Percentiles rank a stretch among this genome's conserved stretches.
These are phyloP conservation scores for Cucurbitaria berberidis DNA, from an alignment of 2,329 filamentous ascomycete species.

Conservation along the genomic window DNA sequence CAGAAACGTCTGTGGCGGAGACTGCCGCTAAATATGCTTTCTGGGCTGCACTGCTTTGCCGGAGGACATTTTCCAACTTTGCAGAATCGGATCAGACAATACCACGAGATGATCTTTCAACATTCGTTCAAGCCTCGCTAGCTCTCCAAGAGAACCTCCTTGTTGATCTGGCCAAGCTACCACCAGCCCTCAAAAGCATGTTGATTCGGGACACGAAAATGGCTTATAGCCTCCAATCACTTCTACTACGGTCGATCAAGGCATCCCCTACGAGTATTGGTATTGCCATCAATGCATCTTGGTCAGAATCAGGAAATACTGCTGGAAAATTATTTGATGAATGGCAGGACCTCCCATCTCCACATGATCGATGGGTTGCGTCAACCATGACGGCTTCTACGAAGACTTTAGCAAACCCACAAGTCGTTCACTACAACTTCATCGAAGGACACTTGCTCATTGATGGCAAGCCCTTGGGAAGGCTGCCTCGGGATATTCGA, in stretches of 20 bases:
- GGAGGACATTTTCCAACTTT: conserved; percentile 53
- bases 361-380: conserved; percentile 41
- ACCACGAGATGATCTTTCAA: conserved; percentile 17
- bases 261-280: conserved; percentile 34
- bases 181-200: conserved; percentile 36
- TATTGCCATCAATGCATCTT: conserved; percentile 49
- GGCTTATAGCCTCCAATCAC: conserved; percentile 44
- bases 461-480: conserved; percentile 56
- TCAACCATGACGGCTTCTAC: conserved; percentile 31
- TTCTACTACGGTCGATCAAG: conserved; percentile 47
- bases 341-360: conserved; percentile 30
- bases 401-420: conserved; percentile 23
- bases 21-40: conserved; percentile 57
- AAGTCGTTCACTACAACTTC: conserved; percentile 52
- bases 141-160: conserved; percentile 56
- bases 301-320: conserved; percentile 47
- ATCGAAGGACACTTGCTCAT: conserved; percentile 56
- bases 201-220: conserved; percentile 58
- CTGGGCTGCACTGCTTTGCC: conserved; percentile 62
- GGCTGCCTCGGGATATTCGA: conserved; percentile 59
- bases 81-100: conserved; percentile 10
- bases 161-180: conserved; percentile 44
- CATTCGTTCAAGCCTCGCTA: conserved; percentile 49
- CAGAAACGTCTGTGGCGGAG: conserved; percentile 48
- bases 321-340: conserved; percentile 26